A percentile compares a stretch with the other conserved stretches of the same genome.
Conservation (phyloP, 2,329 filamentous ascomycete species). For the Geosmithia morbida region DNA sequence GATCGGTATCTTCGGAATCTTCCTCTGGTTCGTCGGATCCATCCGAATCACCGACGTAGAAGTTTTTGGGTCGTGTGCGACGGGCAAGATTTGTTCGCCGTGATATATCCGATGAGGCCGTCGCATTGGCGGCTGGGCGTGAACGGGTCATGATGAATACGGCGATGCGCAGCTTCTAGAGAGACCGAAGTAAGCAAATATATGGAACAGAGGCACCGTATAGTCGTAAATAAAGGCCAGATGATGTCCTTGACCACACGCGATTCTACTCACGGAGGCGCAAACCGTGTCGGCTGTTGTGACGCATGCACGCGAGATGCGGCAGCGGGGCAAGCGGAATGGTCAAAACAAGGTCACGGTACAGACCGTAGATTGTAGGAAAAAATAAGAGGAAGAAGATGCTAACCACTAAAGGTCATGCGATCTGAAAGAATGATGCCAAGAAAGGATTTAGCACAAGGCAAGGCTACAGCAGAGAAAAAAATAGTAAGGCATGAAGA, state of each 20-base stretch:
- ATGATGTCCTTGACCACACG: neutral
- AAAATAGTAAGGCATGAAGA: neutral
- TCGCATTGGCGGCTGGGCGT: neutral
- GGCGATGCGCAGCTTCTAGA: neutral
- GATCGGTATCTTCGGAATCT: constrained; percentile 1
- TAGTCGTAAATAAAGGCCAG: neutral
- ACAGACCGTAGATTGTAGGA: neutral
- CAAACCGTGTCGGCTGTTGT: neutral
- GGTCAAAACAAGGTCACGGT: neutral
- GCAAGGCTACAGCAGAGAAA: too few species aligned
- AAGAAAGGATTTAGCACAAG: too few species aligned
- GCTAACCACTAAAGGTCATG: too few species aligned
- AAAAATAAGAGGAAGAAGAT: neutral
- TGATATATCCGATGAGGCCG: neutral
- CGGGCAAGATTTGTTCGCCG: neutral
- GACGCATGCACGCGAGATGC: neutral
- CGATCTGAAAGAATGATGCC: too few species aligned
- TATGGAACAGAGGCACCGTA: neutral
- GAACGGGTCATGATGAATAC: constrained; percentile 1
- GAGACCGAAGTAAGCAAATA: neutral
- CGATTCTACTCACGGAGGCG: constrained; percentile 1
- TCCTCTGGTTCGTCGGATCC: neutral
- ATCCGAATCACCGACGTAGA: constrained; percentile 1
- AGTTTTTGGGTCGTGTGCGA: neutral
- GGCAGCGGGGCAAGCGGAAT: neutral